These are phyloP conservation scores for Leccinum variicolor DNA, from an alignment of 768 basidiomycete species.

Conservation along the genomic window DNA sequence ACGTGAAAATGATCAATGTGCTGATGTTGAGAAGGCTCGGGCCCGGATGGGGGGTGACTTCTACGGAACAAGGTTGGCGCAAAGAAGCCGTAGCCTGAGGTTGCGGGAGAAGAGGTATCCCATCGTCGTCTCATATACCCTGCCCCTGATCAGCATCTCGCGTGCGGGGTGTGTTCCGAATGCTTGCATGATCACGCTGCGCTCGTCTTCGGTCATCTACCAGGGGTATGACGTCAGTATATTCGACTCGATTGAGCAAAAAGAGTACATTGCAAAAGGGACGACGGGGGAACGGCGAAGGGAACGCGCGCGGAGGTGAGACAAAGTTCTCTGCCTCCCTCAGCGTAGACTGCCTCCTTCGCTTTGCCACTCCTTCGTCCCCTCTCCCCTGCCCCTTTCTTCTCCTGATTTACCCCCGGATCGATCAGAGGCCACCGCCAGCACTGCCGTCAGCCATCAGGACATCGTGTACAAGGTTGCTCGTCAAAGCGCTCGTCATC, in stretches of 20 bases:
- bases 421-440: too few relatives aligned
- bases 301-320: not conserved
- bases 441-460: not conserved
- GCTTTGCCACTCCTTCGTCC: not conserved
- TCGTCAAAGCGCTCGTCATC: not conserved
- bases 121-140: slow-evolving; percentile 26
- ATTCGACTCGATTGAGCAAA: not conserved
- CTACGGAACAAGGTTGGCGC: not conserved
- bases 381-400: not conserved
- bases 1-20: not conserved
- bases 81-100: not conserved
- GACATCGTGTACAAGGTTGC: not conserved
- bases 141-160: slow-evolving; percentile 22
- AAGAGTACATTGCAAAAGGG: not conserved
- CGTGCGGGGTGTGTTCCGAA: slow-evolving; percentile 20
- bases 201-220: slow-evolving; percentile 24
- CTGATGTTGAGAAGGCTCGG: not conserved
- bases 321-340: too few relatives aligned
- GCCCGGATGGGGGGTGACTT: not conserved
- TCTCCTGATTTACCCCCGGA: not conserved
- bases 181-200: slow-evolving; percentile 15
- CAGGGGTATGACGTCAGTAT: not conserved
- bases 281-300: not conserved
- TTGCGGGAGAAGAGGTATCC: slow-evolving; percentile 4
- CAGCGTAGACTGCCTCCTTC: not conserved